Evolutionary conservation across 192 early-diverging fungal species (phyloP).

Genomic region (Backusella parvicylindrica): DNA sequence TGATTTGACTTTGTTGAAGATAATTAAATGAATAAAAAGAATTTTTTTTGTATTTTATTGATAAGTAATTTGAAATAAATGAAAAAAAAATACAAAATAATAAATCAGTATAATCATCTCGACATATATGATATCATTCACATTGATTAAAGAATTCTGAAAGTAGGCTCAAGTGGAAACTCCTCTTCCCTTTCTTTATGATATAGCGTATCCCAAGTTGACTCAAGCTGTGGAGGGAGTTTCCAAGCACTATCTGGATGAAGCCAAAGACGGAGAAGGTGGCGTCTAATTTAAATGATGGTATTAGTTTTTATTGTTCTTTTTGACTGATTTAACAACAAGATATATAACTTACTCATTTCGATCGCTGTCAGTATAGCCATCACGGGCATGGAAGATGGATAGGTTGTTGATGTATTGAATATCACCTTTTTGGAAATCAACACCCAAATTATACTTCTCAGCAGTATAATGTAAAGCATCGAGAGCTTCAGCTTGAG

Average conservation of each 20-base stretch:
- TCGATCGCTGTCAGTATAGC: constrained; percentile 17
- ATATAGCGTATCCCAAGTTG: constrained; percentile 17
- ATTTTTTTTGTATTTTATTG: too few relatives aligned
- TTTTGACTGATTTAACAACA: not conserved
- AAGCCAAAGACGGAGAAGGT: constrained; percentile 27
- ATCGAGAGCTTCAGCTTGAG: constrained; percentile 25
- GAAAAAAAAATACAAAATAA: too few relatives aligned
- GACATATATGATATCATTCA: not conserved
- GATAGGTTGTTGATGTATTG: constrained; percentile 29
- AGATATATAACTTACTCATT: constrained; percentile 20
- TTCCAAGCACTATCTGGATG: constrained; percentile 25
- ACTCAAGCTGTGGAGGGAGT: constrained; percentile 13
- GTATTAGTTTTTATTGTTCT: not conserved
- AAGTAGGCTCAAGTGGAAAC: constrained; percentile 24
- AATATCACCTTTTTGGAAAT: constrained; percentile 28
- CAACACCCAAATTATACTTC: constrained; percentile 18
- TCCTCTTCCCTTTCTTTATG: constrained; percentile 16
- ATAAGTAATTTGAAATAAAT: too few relatives aligned
- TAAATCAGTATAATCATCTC: too few relatives aligned
- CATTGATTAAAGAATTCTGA: not conserved
- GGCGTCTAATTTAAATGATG: constrained; percentile 8
- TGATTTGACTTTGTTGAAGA: too few relatives aligned
- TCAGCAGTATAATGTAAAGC: constrained; percentile 23
- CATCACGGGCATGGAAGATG: constrained; percentile 29
- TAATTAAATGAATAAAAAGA: too few relatives aligned